Conservation (phyloP, 2,329 filamentous ascomycete genomes). For the Cercospora sp. region DNA sequence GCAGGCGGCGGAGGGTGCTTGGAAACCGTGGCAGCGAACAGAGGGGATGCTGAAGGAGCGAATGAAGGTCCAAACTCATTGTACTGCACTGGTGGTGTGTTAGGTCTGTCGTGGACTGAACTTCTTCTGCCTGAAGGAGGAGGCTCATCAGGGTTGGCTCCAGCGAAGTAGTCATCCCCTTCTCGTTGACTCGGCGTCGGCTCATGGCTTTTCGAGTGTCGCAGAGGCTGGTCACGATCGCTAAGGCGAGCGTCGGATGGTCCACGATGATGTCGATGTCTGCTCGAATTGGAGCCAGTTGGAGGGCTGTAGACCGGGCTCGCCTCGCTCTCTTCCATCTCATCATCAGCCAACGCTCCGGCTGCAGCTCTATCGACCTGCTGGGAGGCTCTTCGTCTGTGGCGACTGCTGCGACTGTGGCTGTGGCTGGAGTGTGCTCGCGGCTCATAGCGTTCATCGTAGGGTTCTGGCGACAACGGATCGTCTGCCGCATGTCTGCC, state of each 20-base stretch:
- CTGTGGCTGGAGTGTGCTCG: slow-evolving; percentile 21
- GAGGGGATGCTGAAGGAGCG: slow-evolving; percentile 47
- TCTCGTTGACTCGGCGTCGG: slow-evolving; percentile 40
- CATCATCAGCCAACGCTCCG: slow-evolving; percentile 22
- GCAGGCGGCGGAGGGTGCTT: slow-evolving; percentile 22
- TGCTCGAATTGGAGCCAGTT: slow-evolving; percentile 24
- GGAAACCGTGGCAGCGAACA: slow-evolving; percentile 43
- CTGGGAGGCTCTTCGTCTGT: slow-evolving; percentile 23
- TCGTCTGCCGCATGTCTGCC: slow-evolving; percentile 30
- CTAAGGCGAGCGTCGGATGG: slow-evolving; percentile 20
- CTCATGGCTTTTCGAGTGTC: slow-evolving; percentile 47
- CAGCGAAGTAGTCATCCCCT: slow-evolving; percentile 28
- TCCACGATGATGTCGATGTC: slow-evolving; percentile 18
- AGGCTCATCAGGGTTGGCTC: slow-evolving; percentile 21
- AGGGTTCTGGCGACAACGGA: slow-evolving; percentile 19
- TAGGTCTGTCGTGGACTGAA: slow-evolving; percentile 26
- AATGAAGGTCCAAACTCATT: slow-evolving; percentile 39
- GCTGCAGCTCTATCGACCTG: slow-evolving; percentile 18
- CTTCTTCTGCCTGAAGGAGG: slow-evolving; percentile 17
- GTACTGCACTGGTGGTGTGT: slow-evolving; percentile 25
- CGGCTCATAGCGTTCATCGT: slow-evolving; percentile 20
- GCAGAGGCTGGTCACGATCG: slow-evolving; percentile 36
- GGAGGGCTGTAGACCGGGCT: slow-evolving; percentile 25
- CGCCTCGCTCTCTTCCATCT: slow-evolving; percentile 21
- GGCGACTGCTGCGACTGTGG: slow-evolving; percentile 19